A percentile compares a stretch with the other conserved stretches of the same genome.
These are phyloP conservation scores for Talaromyces sp. DNA, from an alignment of 2,329 filamentous ascomycete species.

Conservation along the genomic window DNA sequence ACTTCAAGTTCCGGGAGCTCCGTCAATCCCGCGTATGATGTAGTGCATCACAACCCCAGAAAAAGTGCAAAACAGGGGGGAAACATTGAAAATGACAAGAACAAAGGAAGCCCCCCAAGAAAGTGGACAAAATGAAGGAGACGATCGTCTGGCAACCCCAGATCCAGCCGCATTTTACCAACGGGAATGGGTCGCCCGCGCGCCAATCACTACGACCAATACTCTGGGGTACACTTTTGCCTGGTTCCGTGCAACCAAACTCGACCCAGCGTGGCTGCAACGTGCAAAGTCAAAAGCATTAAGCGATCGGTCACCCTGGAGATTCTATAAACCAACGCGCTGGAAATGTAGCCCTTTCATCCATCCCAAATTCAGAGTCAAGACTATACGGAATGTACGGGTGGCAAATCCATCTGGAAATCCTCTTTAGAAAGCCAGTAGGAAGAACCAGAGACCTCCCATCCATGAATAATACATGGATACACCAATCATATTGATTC, in stretches of 20 bases:
- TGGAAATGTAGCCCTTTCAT: not conserved
- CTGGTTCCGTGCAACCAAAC: constrained; percentile 23
- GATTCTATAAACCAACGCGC: constrained; percentile 20
- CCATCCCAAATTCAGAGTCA: not conserved
- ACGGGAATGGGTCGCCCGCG: constrained; percentile 1
- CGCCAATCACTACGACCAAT: not conserved
- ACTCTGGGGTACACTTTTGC: constrained; percentile 3
- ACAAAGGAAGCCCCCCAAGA: not conserved
- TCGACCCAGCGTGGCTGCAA: constrained; percentile 27
- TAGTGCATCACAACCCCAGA: not conserved
- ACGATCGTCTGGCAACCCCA: constrained; percentile 17
- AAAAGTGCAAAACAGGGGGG: not conserved
- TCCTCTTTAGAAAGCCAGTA: not conserved
- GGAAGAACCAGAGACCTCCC: not conserved
- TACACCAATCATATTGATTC: not conserved
- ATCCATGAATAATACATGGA: too few relatives aligned
- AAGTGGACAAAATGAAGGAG: not conserved
- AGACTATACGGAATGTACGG: not conserved
- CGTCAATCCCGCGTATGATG: not conserved
- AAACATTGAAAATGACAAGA: not conserved
- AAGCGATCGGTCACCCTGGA: not conserved
- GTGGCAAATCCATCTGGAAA: not conserved
- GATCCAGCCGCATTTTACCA: constrained; percentile 22
- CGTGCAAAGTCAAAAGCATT: constrained; percentile 15
- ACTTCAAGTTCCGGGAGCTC: not conserved